Evolutionary conservation across 1,284 basidiomycete genomes (phyloP), one percentile per base, ranked within the genome.

Genomic region (Melampsora allii-populina): DNA sequence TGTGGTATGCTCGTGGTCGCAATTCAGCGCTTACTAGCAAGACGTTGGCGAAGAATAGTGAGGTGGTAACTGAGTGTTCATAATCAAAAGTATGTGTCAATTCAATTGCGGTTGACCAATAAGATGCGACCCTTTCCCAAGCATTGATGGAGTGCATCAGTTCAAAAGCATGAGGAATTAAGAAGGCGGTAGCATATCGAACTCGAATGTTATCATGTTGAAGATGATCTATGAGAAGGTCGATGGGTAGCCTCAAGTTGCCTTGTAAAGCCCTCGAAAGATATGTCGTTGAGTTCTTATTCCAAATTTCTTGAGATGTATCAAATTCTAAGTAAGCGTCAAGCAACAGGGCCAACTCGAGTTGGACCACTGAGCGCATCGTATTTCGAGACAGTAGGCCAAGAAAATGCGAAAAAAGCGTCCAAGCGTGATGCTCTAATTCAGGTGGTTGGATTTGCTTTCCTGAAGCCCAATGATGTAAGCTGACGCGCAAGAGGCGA

Each of bases 1-100:
- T 89, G 86, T 90, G 94, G 79, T 95, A 91, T 1, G 92, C 86
- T 0, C 88, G 89, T n/a, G 90, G 86, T n/a, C 94, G 86, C 12
- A 91, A 86, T 0, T 86, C 85, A 1, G 91, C 89, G 79, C 88
- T 91, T 21, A 88, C 86, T 39, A 97, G 85, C 83, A 94, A 89
- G 76, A 91, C 86, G 81, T 97, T 97, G 29, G 89, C 88, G 33
- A 94, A 84, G 76, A 87, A 88, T 17, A 97, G 82, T 24, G 91
- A 85, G 53, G 91, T 86, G 9, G 91, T 92, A 46, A 93, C 81
- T 84, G 93, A 90, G 48, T 84, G 83, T 79, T 96, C 93, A 78
- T 86, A 87, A 60, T 73, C 50, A 46, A 5, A 42, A 42, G 31
- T 17, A 21, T 59, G 65, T n/a, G 42, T 42, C 9, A 39, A 50